phyloP scores from a whole-genome alignment of 495 filamentous ascomycete genomes.

The Hyaloscypha finlandica region DNA sequence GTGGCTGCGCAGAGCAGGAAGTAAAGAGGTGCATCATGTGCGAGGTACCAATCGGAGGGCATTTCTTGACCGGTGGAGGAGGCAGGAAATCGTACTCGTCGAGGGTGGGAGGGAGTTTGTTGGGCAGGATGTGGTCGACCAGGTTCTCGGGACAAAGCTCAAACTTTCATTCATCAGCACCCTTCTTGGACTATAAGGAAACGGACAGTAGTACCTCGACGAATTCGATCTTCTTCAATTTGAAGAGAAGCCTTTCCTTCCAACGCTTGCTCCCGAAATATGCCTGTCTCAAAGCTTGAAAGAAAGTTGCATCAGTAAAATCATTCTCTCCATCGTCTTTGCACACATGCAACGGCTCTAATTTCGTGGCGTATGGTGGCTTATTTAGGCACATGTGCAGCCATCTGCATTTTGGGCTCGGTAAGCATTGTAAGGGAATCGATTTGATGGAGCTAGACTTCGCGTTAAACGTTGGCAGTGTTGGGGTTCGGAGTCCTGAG shows the following conservation, averaged over 20 bases:
- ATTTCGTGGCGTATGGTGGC: background rate
- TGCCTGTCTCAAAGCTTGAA: background rate
- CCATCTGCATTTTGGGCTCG: background rate
- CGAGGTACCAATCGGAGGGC: background rate
- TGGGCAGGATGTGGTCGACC: background rate
- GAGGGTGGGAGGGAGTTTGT: background rate
- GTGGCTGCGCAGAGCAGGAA: background rate
- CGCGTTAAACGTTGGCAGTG: too few species aligned
- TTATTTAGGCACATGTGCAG: background rate
- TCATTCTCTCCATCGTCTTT: background rate
- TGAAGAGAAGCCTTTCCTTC: background rate
- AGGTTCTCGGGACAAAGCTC: background rate
- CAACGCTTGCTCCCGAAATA: background rate
- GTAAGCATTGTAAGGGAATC: too few species aligned
- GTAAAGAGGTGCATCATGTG: slow-evolving; percentile 2
- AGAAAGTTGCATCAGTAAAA: background rate
- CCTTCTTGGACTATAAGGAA: background rate
- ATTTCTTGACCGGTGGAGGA: background rate
- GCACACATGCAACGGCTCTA: background rate
- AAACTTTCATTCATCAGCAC: background rate
- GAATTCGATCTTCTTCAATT: background rate
- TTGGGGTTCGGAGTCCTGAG: background rate
- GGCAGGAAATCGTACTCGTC: background rate
- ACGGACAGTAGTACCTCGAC: background rate
- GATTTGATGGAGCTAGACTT: too few species aligned